Base-by-base conservation (phyloP, 441 rosid genomes). In the Eruca vesicaria region DNA sequence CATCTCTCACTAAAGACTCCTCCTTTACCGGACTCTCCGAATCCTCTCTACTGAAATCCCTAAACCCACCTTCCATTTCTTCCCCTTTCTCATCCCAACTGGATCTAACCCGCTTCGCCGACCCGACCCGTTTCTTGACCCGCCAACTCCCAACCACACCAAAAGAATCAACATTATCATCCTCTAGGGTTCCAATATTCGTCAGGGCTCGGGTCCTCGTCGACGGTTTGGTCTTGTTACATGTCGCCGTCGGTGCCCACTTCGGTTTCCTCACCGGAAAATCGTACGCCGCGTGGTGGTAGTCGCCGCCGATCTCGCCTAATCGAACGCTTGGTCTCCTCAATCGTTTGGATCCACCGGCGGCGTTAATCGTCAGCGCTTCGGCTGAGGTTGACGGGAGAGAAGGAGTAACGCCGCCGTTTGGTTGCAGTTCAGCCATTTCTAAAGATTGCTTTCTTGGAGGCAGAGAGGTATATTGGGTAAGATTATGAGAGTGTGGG, bases 271-370 rank as follows among this genome's bases (percentile, higher is more conserved):
- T 84, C 15, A 11, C 53, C 66, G 69, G 87, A 63, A 82, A 76
- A 33, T 87, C 89, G 61, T 83, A 79, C 38, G 86, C 31, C 67
- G 65, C 18, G 43, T 21, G 50, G 11, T 21, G 73, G 4, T 69
- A 28, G 31, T 28, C 92, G 29, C 92, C 96, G 62, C 98, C 97
- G 77, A 89, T 91, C 10, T 93, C 96, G 1, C 97, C 94, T 62
- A 92, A 84, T 72, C 96, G 87, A 31, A 92, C 96, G 80, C 91
- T 90, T 6, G 97, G 96, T 69, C 96, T 84, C 18, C 96, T 74
- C 68, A 87, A 84, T 52, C 93, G 89, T 71, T 92, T 92, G 15
- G 86, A 78, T 28, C 88, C 92, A 6, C 87, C 92, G 9, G 81
- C 80, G 45, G 84, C 53, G 9, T 48, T 28, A 3, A 12, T 33